Evolutionary conservation across 257 asterid species (phyloP).

Genomic region (Solanum habrochaites): DNA sequence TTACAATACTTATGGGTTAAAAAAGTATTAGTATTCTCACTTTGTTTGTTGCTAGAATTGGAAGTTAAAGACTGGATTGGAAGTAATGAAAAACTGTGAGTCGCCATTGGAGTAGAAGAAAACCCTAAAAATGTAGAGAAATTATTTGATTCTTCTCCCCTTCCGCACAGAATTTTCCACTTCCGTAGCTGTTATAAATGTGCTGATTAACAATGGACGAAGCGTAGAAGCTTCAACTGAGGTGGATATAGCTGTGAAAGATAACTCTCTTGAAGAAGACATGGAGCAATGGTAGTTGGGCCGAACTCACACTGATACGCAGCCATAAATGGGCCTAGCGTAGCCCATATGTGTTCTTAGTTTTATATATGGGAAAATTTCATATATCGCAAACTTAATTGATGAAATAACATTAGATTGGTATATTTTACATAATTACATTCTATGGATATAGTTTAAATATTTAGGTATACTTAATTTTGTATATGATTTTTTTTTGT

Average conservation of each 20-base stretch:
- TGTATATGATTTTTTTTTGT: fast-evolving
- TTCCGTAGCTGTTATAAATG: neutral
- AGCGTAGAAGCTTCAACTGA: neutral
- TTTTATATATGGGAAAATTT: too few relatives aligned
- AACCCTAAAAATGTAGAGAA: neutral
- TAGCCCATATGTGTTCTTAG: neutral
- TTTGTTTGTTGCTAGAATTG: slow-evolving; percentile 22
- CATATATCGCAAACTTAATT: too few relatives aligned
- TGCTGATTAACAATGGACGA: neutral
- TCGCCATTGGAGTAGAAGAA: slow-evolving; percentile 44
- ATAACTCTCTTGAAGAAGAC: neutral
- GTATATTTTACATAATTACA: too few relatives aligned
- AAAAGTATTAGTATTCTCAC: slow-evolving; percentile 14
- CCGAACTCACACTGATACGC: neutral
- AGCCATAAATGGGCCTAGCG: neutral
- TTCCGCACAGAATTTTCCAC: neutral
- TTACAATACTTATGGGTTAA: slow-evolving; percentile 9
- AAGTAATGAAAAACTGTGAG: slow-evolving; percentile 52
- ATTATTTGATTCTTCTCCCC: neutral
- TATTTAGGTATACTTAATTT: too few relatives aligned
- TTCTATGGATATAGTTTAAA: too few relatives aligned
- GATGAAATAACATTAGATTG: too few relatives aligned
- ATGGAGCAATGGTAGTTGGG: neutral
- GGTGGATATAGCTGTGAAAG: neutral
- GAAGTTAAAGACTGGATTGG: slow-evolving; percentile 32